phyloP scores from a whole-genome alignment of 179 eudicot genomes.

The Spergularia azorica region DNA sequence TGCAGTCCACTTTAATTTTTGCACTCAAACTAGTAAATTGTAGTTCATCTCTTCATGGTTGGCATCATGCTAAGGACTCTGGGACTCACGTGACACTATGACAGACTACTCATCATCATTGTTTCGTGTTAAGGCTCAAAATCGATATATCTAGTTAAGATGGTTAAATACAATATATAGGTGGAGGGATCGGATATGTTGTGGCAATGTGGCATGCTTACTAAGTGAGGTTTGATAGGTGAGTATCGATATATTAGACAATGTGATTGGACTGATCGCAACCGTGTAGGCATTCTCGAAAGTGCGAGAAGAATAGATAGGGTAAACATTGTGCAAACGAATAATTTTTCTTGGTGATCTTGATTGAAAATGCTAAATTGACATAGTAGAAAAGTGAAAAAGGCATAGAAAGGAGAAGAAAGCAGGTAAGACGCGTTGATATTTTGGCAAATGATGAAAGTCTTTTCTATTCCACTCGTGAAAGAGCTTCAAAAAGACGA shows the following conservation, averaged over 20 bases:
- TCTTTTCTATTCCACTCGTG: constrained; percentile 3
- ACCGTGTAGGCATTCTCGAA: too few species aligned
- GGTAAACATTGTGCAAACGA: constrained; percentile 15
- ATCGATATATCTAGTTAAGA: too few species aligned
- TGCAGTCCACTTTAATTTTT: neutral
- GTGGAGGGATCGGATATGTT: too few species aligned
- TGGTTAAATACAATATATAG: too few species aligned
- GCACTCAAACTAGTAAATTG: too few species aligned
- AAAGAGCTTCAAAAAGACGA: neutral
- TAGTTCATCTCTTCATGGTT: constrained; percentile 18
- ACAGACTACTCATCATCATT: neutral
- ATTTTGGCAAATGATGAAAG: neutral
- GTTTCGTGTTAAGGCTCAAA: too few species aligned
- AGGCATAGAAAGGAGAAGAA: neutral
- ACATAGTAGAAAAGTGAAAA: neutral
- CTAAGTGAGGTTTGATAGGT: too few species aligned
- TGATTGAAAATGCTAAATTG: neutral
- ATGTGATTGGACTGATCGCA: too few species aligned
- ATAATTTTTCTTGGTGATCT: constrained; percentile 25
- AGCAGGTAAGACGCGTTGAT: neutral
- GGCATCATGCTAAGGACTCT: constrained; percentile 31
- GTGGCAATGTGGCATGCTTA: too few species aligned
- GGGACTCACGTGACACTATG: constrained; percentile 30
- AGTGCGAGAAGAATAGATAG: neutral
- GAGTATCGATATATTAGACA: too few species aligned